Base-by-base conservation (phyloP, 306 rosid species). In the Castanea sativa region DNA sequence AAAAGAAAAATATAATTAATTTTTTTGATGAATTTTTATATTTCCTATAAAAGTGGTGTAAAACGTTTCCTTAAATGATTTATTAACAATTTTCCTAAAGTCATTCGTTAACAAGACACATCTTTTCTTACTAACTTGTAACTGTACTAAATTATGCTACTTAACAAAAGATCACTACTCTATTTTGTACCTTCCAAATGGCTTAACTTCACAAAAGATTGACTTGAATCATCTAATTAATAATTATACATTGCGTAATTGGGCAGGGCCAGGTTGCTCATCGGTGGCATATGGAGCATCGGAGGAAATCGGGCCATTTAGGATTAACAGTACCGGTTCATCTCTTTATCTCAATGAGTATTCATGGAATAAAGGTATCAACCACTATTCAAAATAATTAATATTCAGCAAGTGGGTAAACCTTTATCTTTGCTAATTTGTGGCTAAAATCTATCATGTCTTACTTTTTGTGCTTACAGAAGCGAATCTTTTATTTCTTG, bases 281-380 rank as follows among this genome's bases (percentile, higher is more conserved):
- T 93, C 98, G 0, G 88, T 93, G 14, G 97, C 93, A 80, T 93
- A 88, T 78, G 98, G 98, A 60, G 97, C 98, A 76, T 93, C 98
- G 58, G 98, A 93, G 87, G 98, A 93, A 85, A 90, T 93, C 51
- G 98, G 98, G 12, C 98, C 98, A 20, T 93, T 93, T 77, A 80
- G 90, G 20, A 86, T 93, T 56, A 90, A 90, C 76, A 86, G 61
- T 80, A 90, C 89, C 60, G 88, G 86, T 38, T 85, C 86, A 76
- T 90, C 97, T 76, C 89, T 93, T 10, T 90, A 79, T 81, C 93
- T 87, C n/a, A 91, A 91, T 77, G 80, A 80, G 76, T 77, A 87
- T 78, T 88, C 98, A 57, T 93, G 98, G 97, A 91, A 91, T 73
- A 82, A 30, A 90, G 98, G 98, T 93, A 73, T 18, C 69, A 63